Percentiles rank a stretch among this genome's conserved stretches.
Evolutionary conservation across 2,329 filamentous ascomycete genomes (phyloP).

Genomic region (Aspergillus quadricinctus): DNA sequence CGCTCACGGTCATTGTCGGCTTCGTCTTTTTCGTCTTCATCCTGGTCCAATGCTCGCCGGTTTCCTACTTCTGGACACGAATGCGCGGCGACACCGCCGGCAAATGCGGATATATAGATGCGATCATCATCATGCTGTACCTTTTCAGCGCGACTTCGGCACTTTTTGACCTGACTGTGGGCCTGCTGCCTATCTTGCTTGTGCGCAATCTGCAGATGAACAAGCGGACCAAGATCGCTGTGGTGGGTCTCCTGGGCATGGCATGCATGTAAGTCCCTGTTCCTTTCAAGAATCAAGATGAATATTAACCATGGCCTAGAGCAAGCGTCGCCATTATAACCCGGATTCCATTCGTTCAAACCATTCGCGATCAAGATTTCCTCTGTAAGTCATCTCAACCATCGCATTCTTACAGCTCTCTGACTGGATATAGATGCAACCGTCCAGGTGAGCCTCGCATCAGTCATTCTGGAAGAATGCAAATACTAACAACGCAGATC

Average conservation of each 20-base stretch:
- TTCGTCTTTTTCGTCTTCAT: conserved; percentile 44
- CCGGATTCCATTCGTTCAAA: conserved; percentile 14
- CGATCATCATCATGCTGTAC: conserved; percentile 13
- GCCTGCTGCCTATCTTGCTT: conserved; percentile 13
- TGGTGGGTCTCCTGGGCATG: conserved; percentile 16
- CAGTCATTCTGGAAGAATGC: background rate
- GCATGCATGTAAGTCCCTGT: conserved; percentile 15
- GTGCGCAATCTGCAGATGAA: conserved; percentile 21
- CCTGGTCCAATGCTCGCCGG: conserved; percentile 47
- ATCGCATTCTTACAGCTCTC: background rate
- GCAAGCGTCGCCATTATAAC: conserved; percentile 17
- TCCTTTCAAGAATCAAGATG: background rate
- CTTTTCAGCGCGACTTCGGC: conserved; percentile 17
- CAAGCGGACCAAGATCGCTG: conserved; percentile 12
- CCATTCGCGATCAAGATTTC: conserved; percentile 11
- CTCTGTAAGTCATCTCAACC: conserved; percentile 11
- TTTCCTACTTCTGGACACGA: conserved; percentile 45
- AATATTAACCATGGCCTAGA: conserved; percentile 2
- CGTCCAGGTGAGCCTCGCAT: background rate
- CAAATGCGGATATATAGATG: conserved; percentile 8
- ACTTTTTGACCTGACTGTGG: conserved; percentile 16
- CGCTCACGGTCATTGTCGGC: conserved; percentile 38
- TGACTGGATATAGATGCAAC: background rate
- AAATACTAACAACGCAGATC: conserved; percentile 6
- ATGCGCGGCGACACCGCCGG: background rate